phyloP scores from a whole-genome alignment of 345 rosid genomes.

The Citrus cavaleriei region DNA sequence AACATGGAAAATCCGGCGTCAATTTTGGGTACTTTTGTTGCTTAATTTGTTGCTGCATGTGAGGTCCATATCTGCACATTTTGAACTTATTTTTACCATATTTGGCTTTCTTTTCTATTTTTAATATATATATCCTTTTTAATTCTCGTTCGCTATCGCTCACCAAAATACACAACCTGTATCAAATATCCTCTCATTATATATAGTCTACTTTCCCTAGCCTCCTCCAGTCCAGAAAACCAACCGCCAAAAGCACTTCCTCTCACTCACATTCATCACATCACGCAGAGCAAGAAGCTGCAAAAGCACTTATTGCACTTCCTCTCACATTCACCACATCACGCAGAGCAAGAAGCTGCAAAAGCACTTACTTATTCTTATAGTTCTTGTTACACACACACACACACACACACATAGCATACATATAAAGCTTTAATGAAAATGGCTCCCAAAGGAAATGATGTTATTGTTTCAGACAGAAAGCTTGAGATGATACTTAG shows the following conservation, averaged over 20 bases:
- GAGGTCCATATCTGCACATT: conserved; percentile 9
- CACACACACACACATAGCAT: neutral
- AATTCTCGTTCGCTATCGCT: too few species aligned
- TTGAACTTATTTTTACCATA: neutral
- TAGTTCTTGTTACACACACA: too few species aligned
- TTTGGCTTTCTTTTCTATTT: neutral
- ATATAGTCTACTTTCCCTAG: neutral
- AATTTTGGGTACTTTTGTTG: conserved; percentile 20
- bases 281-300: neutral
- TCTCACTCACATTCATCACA: too few species aligned
- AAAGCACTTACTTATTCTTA: neutral
- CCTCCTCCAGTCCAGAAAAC: neutral
- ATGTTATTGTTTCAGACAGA: conserved; percentile 56
- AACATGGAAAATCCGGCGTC: conserved; percentile 33
- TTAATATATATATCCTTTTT: neutral
- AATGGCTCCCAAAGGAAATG: conserved; percentile 57
- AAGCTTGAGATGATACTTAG: conserved; percentile 81
- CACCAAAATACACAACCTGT: too few species aligned
- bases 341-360: neutral
- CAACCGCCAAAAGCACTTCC: neutral
- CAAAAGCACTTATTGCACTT: neutral
- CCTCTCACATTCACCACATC: neutral
- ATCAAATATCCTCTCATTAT: neutral
- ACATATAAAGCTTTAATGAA: neutral
- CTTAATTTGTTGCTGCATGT: conserved; percentile 18